phyloP scores from a whole-genome alignment of 148 eudicot species.

The Suaeda aralocaspica region DNA sequence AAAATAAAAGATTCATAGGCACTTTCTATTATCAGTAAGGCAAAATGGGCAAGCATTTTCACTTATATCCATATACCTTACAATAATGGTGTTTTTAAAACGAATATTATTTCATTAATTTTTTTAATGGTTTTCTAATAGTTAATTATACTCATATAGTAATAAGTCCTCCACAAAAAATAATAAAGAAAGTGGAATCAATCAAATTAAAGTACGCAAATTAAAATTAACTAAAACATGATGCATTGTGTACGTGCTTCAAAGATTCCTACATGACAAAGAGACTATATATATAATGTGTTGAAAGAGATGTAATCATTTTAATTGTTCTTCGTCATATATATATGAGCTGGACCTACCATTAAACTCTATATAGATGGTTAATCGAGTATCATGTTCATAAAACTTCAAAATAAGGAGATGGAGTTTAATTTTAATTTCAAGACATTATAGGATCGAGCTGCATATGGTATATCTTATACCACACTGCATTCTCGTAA shows the following conservation, averaged over 20 bases:
- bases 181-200: no score
- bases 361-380: no score
- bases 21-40: constrained; percentile 4
- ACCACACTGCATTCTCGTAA: no score
- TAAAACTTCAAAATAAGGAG: no score
- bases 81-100: no score
- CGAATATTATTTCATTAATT: no score
- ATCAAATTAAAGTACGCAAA: no score
- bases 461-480: no score
- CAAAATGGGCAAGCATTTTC: background rate
- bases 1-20: background rate
- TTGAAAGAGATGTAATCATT: background rate
- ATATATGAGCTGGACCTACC: background rate
- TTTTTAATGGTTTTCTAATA: background rate
- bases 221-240: background rate
- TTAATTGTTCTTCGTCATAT: background rate
- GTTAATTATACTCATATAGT: background rate
- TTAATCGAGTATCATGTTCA: no score
- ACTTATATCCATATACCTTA: background rate
- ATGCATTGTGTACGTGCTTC: constrained; percentile 3
- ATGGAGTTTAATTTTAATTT: no score
- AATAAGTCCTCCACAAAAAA: no score
- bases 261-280: constrained; percentile 10
- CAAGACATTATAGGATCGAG: no score
- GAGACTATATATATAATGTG: background rate